phyloP scores from a whole-genome alignment of 352 stramenopile species.

The Globisporangium splendens region DNA sequence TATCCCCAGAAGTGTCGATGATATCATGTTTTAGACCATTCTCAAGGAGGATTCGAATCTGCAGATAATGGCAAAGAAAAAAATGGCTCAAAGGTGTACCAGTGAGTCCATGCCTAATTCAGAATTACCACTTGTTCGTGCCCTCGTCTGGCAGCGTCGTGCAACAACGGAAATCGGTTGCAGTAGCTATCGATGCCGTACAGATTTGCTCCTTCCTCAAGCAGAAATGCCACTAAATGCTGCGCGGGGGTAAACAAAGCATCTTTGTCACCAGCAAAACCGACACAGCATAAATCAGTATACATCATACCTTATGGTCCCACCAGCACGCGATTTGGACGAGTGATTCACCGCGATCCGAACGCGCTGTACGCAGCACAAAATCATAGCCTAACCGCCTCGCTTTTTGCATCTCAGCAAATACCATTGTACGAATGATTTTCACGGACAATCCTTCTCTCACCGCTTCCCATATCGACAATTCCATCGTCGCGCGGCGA shows the following conservation, averaged over 20 bases:
- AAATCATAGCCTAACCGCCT: slow-evolving; percentile 59
- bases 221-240: slow-evolving; percentile 50
- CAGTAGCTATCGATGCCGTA: slow-evolving; percentile 43
- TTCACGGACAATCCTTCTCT: slow-evolving; percentile 49
- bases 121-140: slow-evolving; percentile 38
- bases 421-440: slow-evolving; percentile 45
- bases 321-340: slow-evolving; percentile 73
- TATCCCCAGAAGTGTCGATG: slow-evolving; percentile 48
- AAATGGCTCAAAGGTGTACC: not conserved
- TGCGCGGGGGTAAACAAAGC: slow-evolving; percentile 9
- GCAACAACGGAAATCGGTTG: slow-evolving; percentile 63
- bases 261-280: not conserved
- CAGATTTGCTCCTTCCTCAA: slow-evolving; percentile 57
- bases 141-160: slow-evolving; percentile 56
- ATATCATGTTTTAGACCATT: slow-evolving; percentile 37
- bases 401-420: slow-evolving; percentile 61
- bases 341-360: slow-evolving; percentile 51
- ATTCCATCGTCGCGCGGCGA: slow-evolving; percentile 26
- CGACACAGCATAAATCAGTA: not conserved
- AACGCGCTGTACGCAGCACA: slow-evolving; percentile 37
- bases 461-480: slow-evolving; percentile 69
- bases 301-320: slow-evolving; percentile 38
- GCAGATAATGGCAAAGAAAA: not conserved
- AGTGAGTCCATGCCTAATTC: not conserved
- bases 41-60: slow-evolving; percentile 50